These are phyloP conservation scores for Aspergillus luchuensis DNA, from an alignment of 2,329 filamentous ascomycete species.

Conservation along the genomic window DNA sequence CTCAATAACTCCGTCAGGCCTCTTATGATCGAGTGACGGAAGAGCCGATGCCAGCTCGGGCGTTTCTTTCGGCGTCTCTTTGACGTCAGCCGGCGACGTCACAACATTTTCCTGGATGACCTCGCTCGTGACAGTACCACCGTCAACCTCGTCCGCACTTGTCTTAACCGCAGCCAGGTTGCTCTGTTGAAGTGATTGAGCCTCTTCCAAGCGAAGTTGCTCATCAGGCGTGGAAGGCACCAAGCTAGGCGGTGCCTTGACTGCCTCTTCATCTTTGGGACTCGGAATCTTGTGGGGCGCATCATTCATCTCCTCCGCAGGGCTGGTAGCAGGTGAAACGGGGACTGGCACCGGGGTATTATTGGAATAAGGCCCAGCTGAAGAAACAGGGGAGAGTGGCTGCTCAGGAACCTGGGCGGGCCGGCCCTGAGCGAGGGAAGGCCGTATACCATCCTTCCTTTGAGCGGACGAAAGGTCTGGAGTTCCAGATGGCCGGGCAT, in stretches of 20 bases:
- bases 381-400: constrained; percentile 61
- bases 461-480: constrained; percentile 22
- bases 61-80: constrained; percentile 25
- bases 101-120: constrained; percentile 29
- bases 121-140: constrained; percentile 27
- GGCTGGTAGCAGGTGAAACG: constrained; percentile 72
- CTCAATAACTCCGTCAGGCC: constrained; percentile 15
- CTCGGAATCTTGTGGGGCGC: constrained; percentile 47
- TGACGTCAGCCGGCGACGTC: constrained; percentile 11
- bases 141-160: constrained; percentile 20
- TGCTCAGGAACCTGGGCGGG: constrained; percentile 34
- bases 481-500: constrained; percentile 20
- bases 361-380: constrained; percentile 67
- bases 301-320: constrained; percentile 61
- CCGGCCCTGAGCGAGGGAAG: constrained; percentile 32
- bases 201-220: constrained; percentile 59
- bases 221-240: constrained; percentile 59
- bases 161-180: constrained; percentile 24
- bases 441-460: constrained; percentile 32
- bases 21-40: constrained; percentile 16
- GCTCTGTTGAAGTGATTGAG: constrained; percentile 46
- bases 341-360: constrained; percentile 70
- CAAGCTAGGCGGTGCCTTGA: constrained; percentile 29
- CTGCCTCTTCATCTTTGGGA: constrained; percentile 27
- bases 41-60: constrained; percentile 14